Evolutionary conservation across 2,329 filamentous ascomycete species (phyloP), one percentile per base, ranked within the genome.

Genomic region (Arthrobotrys pseudoclavata): DNA sequence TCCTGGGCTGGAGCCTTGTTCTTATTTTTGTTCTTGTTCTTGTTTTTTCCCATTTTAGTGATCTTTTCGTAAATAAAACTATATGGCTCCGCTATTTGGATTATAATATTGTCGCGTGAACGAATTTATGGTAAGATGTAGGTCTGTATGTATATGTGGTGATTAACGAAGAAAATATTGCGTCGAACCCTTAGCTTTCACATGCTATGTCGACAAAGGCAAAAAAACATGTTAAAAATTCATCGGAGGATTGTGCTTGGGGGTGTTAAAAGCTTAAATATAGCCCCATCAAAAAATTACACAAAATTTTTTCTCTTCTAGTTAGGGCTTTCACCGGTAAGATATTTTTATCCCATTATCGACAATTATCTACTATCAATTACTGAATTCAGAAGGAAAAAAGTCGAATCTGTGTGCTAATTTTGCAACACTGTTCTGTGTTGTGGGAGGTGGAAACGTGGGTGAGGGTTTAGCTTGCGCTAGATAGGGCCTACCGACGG

Each of bases 401-500:
- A 60, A 60, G 31, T 60, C 20, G 42, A 45, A 42, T 42, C 2
- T 42, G 31, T 47, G 57, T 42, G 50, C 13, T 10, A 50, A 72
- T 40, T 53, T 29, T 72, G 48, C 69, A 72, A 72, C 69, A 72
- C 37, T 15, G 18, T 13, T 22, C 55, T 72, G 69, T 60, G 69
- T 72, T 64, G 69, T 37, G 34, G 6, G 37, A 3, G 10, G 1
- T n/a, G 2, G 13, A 7, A n/a, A 26, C 34, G 37, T 45, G 45
- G 45, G 3, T 34, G 26, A 48, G 22, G 60, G 26, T 42, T 29
- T 45, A 20, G 34, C 34, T 9, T 7, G 34, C 34, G 6, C 6
- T 7, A 12, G 6, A 34, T 50, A 48, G 18, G 10, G 22, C 22
- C 13, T 10, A 29, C 12, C 2, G 12, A 26, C 34, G 20, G 57